Evolutionary conservation across 2,329 filamentous ascomycete genomes (phyloP), one percentile per base, ranked within the genome.

Genomic region (Exophiala sideris): DNA sequence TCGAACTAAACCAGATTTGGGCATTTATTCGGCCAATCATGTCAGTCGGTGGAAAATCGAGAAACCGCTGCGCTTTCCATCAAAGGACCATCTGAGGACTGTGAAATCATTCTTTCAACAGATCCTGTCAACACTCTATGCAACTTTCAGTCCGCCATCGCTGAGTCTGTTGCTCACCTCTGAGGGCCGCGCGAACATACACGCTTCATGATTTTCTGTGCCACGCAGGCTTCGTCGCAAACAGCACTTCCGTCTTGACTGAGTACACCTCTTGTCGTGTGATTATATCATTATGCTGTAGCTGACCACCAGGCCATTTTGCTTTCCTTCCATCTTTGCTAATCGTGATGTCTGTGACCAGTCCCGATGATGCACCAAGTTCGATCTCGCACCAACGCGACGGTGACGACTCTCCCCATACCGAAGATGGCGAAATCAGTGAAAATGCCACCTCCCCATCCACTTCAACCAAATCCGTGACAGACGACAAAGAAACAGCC

Each of bases 231-330:
- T 45, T 3, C 29, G 29, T n/a, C 40, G 24, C 35, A 50, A 12
- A 24, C 18, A 24, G 38, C 18, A 24, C 14, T 21, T 36, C 50
- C 21, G 33, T 41, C 34, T 47, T 55, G 56, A 54, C 52, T 56
- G 55, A 58, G 54, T 56, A 57, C 36, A 51, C 47, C 51, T 62
- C 48, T 29, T 29, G 29, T 46, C 52, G 56, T 59, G 47, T 58
- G 46, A 53, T 40, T 5, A 45, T 12, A 29, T 48, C 48, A 57
- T 50, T 55, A 59, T 57, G 58, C 62, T 64, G 62, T 64, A 64
- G 62, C 58, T 64, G 57, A 64, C 52, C 60, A 59, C 62, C 60
- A 62, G 62, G 56, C 60, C 60, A 56, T 63, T 55, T 52, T 54
- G 41, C 51, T 48, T 49, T 48, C 58, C 56, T 61, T 52, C 52